Percentiles rank a stretch among this genome's conserved stretches.
Evolutionary conservation across 2,329 filamentous ascomycete genomes (phyloP).

Genomic region (Aureobasidium sp.): DNA sequence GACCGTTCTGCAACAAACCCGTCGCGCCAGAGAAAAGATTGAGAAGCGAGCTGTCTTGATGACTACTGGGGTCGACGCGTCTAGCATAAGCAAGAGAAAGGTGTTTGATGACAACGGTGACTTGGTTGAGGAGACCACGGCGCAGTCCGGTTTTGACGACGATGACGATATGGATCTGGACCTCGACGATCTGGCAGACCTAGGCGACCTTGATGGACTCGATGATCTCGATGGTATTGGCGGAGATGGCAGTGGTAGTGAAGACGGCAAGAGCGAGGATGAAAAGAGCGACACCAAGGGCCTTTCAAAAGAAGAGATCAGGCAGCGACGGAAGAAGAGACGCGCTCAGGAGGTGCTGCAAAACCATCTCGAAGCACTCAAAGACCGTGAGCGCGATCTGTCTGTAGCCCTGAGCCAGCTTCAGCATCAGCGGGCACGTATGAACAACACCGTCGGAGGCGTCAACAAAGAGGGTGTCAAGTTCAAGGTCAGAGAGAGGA

Average conservation of each 20-base stretch:
- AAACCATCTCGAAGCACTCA: conserved; percentile 44
- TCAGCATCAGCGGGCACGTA: conserved; percentile 52
- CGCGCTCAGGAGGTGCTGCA: conserved; percentile 41
- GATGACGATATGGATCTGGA: conserved; percentile 22
- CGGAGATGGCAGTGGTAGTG: conserved; percentile 11
- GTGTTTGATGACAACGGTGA: conserved; percentile 32
- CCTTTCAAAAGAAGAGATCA: conserved; percentile 33
- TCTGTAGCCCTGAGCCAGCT: conserved; percentile 48
- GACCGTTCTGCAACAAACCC: conserved; percentile 48
- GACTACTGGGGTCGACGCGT: conserved; percentile 34
- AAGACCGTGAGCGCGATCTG: conserved; percentile 48
- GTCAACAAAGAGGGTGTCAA: conserved; percentile 56
- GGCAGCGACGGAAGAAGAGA: conserved; percentile 40
- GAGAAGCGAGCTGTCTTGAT: conserved; percentile 28
- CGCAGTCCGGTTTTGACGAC: neutral
- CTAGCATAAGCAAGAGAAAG: conserved; percentile 27
- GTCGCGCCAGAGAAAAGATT: conserved; percentile 45
- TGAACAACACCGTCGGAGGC: conserved; percentile 52
- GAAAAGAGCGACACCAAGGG: conserved; percentile 21
- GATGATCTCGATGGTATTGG: conserved; percentile 18
- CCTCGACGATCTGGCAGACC: conserved; percentile 14
- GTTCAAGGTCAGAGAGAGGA: conserved; percentile 56
- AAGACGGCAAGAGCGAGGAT: conserved; percentile 17
- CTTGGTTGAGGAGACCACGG: conserved; percentile 11
- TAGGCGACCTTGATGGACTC: conserved; percentile 10